Evolutionary conservation across 257 asterid genomes (phyloP), one percentile per base, ranked within the genome.

Genomic region (Cynanchum wilfordii): DNA sequence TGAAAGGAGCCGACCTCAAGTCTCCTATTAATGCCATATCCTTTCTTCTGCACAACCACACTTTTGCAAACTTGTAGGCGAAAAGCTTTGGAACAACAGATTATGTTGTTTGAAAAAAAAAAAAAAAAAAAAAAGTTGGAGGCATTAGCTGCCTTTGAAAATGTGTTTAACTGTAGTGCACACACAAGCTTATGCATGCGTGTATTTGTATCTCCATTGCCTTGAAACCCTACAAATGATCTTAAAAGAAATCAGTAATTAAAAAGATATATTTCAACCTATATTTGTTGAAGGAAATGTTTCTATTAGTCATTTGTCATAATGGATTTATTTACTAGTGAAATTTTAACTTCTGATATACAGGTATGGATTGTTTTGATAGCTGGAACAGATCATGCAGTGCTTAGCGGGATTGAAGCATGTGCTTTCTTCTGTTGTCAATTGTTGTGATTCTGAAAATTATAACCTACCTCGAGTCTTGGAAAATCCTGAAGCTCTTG

Each of bases 401-500:
- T 89, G 88, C 81, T 73, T 89, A 75, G 85, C 81, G 66, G 85
- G 89, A 69, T 82, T 86, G 80, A 84, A 85, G 74, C 85, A 79
- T 82, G 68, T 83, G 63, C 82, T 84, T 79, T 84, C 78, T 75
- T 84, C 87, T 73, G 70, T 85, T 77, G 76, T 78, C 68, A 89
- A 68, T 79, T 89, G 93, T 75, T 87, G 88, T 51, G 87, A 86
- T 64, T 75, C 96, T 70, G 90, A 87, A 73, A 79, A 78, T 74
- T 78, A 81, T 87, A 86, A 86, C 83, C 88, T 79, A 86, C 89
- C 90, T 22, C 80, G 84, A 74, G 90, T 89, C 78, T 70, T 87
- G 78, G 83, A 83, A 51, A 77, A 88, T 87, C 93, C 93, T 73
- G 93, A 86, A 86, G 84, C 83, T 74, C 84, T 87, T 64, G 90